Evolutionary conservation across 805 yeast species (phyloP).

Genomic region (Yarrowia sp.): DNA sequence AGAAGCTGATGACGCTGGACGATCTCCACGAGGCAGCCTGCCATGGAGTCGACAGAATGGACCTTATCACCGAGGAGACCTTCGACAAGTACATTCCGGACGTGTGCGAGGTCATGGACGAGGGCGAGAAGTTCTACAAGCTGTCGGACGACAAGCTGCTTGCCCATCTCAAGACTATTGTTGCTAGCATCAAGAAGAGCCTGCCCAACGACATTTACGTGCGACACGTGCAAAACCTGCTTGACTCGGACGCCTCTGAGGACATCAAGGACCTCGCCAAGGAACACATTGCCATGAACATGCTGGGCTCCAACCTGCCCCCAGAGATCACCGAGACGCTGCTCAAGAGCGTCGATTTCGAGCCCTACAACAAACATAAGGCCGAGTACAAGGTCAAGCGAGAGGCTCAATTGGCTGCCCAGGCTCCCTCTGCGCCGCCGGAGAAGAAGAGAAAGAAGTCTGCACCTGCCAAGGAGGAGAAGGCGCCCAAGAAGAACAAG

Average conservation of each 20-base stretch:
- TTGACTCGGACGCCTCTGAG: slow-evolving; percentile 6
- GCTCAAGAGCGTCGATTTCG: slow-evolving; percentile 13
- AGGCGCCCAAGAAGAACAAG: slow-evolving; percentile 6
- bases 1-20: slow-evolving; percentile 22
- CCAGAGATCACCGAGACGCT: slow-evolving; percentile 3
- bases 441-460: slow-evolving; percentile 13
- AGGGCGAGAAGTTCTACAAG: slow-evolving; percentile 21
- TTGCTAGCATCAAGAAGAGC: not conserved
- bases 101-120: slow-evolving; percentile 22
- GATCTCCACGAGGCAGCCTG: slow-evolving; percentile 12
- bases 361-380: not conserved
- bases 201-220: slow-evolving; percentile 8
- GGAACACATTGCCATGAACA: slow-evolving; percentile 7
- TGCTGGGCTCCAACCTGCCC: slow-evolving; percentile 22
- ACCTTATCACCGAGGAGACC: not conserved
- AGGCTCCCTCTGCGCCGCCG: not conserved
- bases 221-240: slow-evolving; percentile 10
- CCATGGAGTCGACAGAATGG: slow-evolving; percentile 15
- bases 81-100: slow-evolving; percentile 5
- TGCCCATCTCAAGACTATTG: not conserved
- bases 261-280: slow-evolving; percentile 2
- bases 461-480: not conserved
- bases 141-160: not conserved
- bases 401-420: slow-evolving; percentile 3
- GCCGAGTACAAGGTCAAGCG: not conserved